phyloP scores from a whole-genome alignment of 257 asterid genomes.

The Solanum bukasovii region DNA sequence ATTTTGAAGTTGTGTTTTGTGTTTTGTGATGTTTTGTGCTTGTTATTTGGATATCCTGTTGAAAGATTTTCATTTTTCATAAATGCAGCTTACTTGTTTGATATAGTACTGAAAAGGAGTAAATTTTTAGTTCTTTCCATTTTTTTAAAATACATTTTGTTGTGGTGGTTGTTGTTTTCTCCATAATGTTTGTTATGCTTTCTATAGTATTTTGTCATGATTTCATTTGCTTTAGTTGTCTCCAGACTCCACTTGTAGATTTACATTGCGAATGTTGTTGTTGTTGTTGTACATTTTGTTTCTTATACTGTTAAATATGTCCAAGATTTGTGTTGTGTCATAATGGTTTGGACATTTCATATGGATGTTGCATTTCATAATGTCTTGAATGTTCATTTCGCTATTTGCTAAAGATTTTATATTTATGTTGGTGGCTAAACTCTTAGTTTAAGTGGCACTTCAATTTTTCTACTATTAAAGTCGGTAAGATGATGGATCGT shows the following conservation, averaged over 20 bases:
- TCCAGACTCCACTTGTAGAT: not conserved
- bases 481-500: not conserved
- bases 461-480: not conserved
- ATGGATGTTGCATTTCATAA: not conserved
- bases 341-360: not conserved
- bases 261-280: not conserved
- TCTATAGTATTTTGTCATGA: not conserved
- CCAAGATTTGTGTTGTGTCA: not conserved
- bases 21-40: not conserved
- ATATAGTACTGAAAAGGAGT: not conserved
- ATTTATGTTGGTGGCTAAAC: not conserved
- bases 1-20: not conserved
- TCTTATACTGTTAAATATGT: not conserved
- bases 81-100: not conserved
- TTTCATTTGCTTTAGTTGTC: not conserved
- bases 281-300: not conserved
- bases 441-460: not conserved
- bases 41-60: not conserved
- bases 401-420: not conserved
- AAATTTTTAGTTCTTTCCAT: not conserved
- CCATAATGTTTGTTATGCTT: not conserved
- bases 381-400: not conserved
- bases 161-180: not conserved
- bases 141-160: not conserved
- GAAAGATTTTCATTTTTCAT: not conserved